Percentiles rank a stretch among this genome's conserved stretches.
phyloP scores from a whole-genome alignment of 75 land plant species.

The Pinus tabuliformis region DNA sequence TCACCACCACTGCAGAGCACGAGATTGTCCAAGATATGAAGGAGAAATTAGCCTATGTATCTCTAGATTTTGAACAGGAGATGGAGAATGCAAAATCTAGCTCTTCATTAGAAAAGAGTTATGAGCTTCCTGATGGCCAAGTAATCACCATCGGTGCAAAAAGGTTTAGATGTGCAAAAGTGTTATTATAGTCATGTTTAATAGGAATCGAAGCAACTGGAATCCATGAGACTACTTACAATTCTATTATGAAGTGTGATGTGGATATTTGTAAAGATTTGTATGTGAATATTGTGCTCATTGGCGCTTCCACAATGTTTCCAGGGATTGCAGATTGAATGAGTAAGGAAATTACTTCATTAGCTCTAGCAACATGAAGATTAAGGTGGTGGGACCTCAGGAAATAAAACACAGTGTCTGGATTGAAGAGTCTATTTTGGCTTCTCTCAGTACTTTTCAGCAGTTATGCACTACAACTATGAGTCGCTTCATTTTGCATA shows the following conservation, averaged over 20 bases:
- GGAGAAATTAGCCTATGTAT: conserved; percentile 73
- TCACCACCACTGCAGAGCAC: conserved; percentile 75
- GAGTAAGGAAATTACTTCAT: conserved; percentile 76
- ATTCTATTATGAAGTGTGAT: conserved; percentile 75
- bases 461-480: conserved; percentile 25
- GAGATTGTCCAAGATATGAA: conserved; percentile 76
- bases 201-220: conserved; percentile 75
- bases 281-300: conserved; percentile 65
- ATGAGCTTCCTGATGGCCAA: conserved; percentile 71
- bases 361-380: conserved; percentile 69
- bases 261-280: conserved; percentile 68
- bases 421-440: conserved; percentile 74
- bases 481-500: neutral
- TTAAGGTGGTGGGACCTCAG: conserved; percentile 71
- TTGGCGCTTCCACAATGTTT: conserved; percentile 78
- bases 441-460: conserved; percentile 64
- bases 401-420: conserved; percentile 74
- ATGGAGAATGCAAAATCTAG: conserved; percentile 49
- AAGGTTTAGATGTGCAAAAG: conserved; percentile 65
- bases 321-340: conserved; percentile 73
- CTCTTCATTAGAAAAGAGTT: conserved; percentile 62
- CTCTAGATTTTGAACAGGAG: conserved; percentile 67
- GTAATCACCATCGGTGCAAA: conserved; percentile 62
- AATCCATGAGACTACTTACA: conserved; percentile 65
- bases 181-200: conserved; percentile 62